A percentile compares a stretch with the other conserved stretches of the same genome.
These are phyloP conservation scores for Hericium erinaceus DNA, from an alignment of 768 basidiomycete genomes.

Conservation along the genomic window DNA sequence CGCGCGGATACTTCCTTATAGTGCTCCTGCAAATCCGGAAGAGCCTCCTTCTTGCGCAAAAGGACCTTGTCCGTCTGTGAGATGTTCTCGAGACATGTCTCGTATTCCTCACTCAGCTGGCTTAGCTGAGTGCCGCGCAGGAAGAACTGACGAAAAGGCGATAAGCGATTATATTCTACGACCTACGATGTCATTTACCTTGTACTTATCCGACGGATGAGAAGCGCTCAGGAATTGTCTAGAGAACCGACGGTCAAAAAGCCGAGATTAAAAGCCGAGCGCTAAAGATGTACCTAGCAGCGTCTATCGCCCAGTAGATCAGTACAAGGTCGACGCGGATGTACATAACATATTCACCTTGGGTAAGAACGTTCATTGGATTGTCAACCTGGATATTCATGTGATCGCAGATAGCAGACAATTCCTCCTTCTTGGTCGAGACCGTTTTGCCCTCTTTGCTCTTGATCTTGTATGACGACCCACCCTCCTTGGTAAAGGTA, in stretches of 20 bases:
- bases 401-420: conserved; percentile 83
- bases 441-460: conserved; percentile 54
- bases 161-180: neutral
- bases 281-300: conserved; percentile 20
- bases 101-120: conserved; percentile 83
- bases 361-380: conserved; percentile 89
- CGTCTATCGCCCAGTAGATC: conserved; percentile 15
- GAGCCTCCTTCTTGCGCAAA: conserved; percentile 58
- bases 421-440: conserved; percentile 73
- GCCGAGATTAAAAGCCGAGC: conserved; percentile 66
- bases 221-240: conserved; percentile 78
- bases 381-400: conserved; percentile 98
- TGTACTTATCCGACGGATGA: conserved; percentile 78
- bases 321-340: neutral
- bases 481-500: conserved; percentile 66
- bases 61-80: conserved; percentile 57
- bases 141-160: conserved; percentile 59
- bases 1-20: conserved; percentile 49
- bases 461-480: conserved; percentile 77
- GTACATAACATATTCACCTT: conserved; percentile 35
- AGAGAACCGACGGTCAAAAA: conserved; percentile 30
- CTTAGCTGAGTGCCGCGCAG: conserved; percentile 86
- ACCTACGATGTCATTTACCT: conserved; percentile 34
- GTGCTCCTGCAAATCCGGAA: conserved; percentile 64
- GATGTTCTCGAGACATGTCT: conserved; percentile 65